Evolutionary conservation across 2,329 filamentous ascomycete genomes (phyloP), one percentile per base, ranked within the genome.

Genomic region (Fusarium nanum): DNA sequence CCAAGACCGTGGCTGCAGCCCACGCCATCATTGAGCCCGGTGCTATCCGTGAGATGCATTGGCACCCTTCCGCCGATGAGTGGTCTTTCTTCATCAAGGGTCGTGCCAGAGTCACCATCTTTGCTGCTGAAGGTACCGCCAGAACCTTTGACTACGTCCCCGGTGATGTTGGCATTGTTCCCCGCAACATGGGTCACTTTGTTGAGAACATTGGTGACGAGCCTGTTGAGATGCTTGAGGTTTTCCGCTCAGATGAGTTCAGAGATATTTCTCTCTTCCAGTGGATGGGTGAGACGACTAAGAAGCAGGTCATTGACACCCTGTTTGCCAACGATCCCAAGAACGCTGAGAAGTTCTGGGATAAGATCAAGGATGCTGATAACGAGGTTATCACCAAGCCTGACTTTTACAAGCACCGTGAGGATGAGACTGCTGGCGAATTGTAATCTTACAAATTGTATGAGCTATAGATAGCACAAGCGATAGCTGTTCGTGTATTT

Each of bases 161-260:
- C 2, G 92, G 92, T 3, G 92, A 94, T 73, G 91, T 93, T 0
- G 92, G 90, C 16, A 92, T 94, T 67, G 91, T 94, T 8, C 92
- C 92, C 0, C 85, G 85, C 75, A 93, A 92, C 76, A 93, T 92
- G 85, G 92, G 91, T 5, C 92, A 94, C 76, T 94, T 93, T 76
- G 91, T 95, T 56, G 92, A 95, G 84, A 94, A 94, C 73, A 88
- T 93, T 42, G 89, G 91, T n/a, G 88, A 92, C 50, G 91, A 93
- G 77, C 87, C 91, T 20, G 80, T 94, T 4, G 89, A 93, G 76
- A 91, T 94, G 78, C 81, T 94, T 13, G 92, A 94, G 79, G 89
- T 94, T 18, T 92, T 94, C 81, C 85, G 89, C 52, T 87, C 90
- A 0, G 88, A 92, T 70, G 85, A 89, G 77, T 94, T 93, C 76